Evolutionary conservation across 345 rosid genomes (phyloP), one percentile per base, ranked within the genome.

Genomic region (Psidium guajava): DNA sequence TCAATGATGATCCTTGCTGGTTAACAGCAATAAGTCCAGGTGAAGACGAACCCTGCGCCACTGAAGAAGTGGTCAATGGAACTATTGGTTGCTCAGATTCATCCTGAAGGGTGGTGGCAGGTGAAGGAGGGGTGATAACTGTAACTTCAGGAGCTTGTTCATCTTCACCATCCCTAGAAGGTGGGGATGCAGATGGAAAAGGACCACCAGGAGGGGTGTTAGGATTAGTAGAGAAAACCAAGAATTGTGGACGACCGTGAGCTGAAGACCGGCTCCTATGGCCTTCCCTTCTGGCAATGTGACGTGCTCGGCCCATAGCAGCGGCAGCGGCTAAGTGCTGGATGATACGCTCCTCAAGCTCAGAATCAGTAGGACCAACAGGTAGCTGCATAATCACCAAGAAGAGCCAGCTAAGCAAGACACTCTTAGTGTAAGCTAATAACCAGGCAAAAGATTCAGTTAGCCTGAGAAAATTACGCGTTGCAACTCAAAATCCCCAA

Each of bases 311-410:
- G 20, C 99, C 99, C 96, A 95, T 97, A 86, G 99, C 98, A 59
- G 99, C 97, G 49, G 99, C 98, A 3, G 98, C 96, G 64, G 99
- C 97, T 83, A 97, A 85, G 90, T 97, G 99, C 94, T 96, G 99
- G 85, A 97, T 93, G 86, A 97, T 95, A 54, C 97, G 94, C 89
- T 96, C 99, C 90, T 97, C 99, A 87, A 97, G 96, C 83, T 96
- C 99, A 80, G 95, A 90, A 51, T 96, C 96, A 89, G 92, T 95
- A 86, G 88, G 92, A 55, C 96, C 97, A 81, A 89, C 93, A 5
- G 98, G 97, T 57, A 97, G 88, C 98, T 97, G 93, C 87, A 36
- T 69, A 69, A 36, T 36, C 47, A 69, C 47, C 80, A 18, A 36
- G 80, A 69, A 36, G 47, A 18, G 7, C 47, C 80, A 69, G 24